Evolutionary conservation across 306 rosid species (phyloP), one percentile per base, ranked within the genome.

Genomic region (Cucurbita maxima): DNA sequence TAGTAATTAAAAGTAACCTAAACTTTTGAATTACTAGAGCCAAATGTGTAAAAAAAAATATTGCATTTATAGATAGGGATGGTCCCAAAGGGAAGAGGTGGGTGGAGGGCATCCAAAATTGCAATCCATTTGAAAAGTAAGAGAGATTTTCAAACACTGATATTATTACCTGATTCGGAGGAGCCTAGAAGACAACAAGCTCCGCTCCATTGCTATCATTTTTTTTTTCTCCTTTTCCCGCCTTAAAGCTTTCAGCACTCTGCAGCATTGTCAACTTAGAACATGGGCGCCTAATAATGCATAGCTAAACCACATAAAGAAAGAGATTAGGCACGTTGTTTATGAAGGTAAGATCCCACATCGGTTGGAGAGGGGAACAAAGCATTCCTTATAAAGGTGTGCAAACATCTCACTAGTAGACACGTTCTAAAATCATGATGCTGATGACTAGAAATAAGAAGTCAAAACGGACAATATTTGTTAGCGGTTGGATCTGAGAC

Each of bases 171-270:
- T 8, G 44, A 6, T 62, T 62, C 38, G 25, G 44, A 62, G 50
- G 69, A 62, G 48, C 69, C 69, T 62, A 37, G 1, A 7, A 37
- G 5, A 37, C 69, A 16, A 16, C 48, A 15, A 38, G 7, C 69
- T 38, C 69, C 69, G 12, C 69, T 62, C 69, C 69, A 38, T 0
- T 62, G 45, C 69, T 38, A 62, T 62, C 69, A 62, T 38, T 38
- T 60, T 38, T n/a, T 36, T 38, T 38, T 60, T 38, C 16, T 4
- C 8, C 43, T 13, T 62, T 62, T 62, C 13, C 18, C 44, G 14
- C 8, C 5, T 0, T 20, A 60, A 54, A 54, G 30, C 14, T 14
- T 15, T 59, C 4, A 59, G 10, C 18, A 34, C 18, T 53, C 22
- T 6, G 25, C 58, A 16, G 22, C 58, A 30, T 7, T 4, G 43